A percentile compares a stretch with the other conserved stretches of the same genome.
These are phyloP conservation scores for Eucalyptus microcorys DNA, from an alignment of 345 rosid genomes.

Conservation along the genomic window DNA sequence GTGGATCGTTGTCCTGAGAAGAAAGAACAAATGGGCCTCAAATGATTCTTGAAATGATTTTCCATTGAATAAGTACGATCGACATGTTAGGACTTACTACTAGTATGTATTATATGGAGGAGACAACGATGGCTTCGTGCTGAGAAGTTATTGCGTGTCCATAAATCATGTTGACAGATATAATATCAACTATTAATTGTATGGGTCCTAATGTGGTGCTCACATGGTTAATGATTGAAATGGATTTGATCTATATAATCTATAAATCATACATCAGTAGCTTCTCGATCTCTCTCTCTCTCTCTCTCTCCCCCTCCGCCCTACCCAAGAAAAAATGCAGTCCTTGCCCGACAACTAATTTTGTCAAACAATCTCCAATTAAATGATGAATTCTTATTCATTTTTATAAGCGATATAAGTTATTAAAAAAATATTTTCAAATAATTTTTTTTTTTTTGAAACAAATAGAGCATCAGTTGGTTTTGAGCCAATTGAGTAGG, in stretches of 20 bases:
- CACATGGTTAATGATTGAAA: background rate
- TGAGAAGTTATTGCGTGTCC: background rate
- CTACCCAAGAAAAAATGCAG: background rate
- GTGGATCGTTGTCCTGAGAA: background rate
- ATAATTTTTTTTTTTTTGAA: accelerated
- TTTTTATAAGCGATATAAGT: accelerated
- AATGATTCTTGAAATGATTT: background rate
- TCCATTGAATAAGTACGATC: background rate
- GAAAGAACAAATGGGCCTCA: background rate
- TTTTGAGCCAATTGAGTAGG: accelerated
- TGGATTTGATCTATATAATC: background rate
- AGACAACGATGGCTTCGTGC: background rate
- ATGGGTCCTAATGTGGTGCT: background rate
- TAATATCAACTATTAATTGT: background rate
- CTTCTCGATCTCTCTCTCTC: background rate
- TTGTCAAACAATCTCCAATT: background rate
- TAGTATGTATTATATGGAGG: background rate
- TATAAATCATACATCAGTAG: background rate
- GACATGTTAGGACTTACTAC: background rate
- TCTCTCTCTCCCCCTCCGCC: background rate
- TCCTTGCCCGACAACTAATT: background rate
- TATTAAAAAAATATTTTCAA: accelerated
- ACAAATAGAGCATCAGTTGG: accelerated
- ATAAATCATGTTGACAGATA: background rate
- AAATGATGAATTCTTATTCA: background rate